Evolutionary conservation across 192 early-diverging fungal genomes (phyloP), one percentile per base, ranked within the genome.

Genomic region (Coemansia erecta): DNA sequence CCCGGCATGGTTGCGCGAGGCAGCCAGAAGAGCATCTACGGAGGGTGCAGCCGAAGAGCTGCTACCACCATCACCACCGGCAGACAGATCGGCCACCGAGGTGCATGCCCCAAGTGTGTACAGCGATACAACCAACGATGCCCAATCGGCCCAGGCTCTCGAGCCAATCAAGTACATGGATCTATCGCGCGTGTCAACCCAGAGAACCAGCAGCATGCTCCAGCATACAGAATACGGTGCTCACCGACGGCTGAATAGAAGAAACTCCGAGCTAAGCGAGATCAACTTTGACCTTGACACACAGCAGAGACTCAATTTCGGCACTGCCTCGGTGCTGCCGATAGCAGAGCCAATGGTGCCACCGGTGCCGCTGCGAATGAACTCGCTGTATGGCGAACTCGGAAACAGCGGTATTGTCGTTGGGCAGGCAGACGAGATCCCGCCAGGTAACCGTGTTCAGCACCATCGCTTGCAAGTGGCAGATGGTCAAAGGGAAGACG

Each of bases 301-400:
- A 14, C 22, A 14, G 35, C 50, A 50, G 9, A 26, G 45, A 4
- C 15, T 49, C 19, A 12, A 45, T 5, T 37, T 64, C 26, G 42
- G 55, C 1, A 13, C 14, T 19, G 18, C 44, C 1, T 23, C 24
- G 28, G 15, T 56, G 41, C 56, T 18, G 18, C 28, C 39, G 8
- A 63, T 70, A 31, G 61, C 68, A 17, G 56, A 56, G 52, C 68
- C 68, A 8, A 62, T 70, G 61, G 26, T 31, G 5, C 68, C 68
- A 10, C 68, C 68, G 8, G 61, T 70, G 10, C 68, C 68, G 18
- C 42, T 42, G 28, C 61, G 31, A 11, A 70, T 70, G 68, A 60
- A 63, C 21, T 55, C 61, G 8, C 53, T 70, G 9, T 70, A 70
- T 31, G 68, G 68, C 37, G 61, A 63, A 14, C 68, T 70, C 28